These are phyloP conservation scores for Allodekkera sacchari DNA, from an alignment of 805 yeast species.

Conservation along the genomic window DNA sequence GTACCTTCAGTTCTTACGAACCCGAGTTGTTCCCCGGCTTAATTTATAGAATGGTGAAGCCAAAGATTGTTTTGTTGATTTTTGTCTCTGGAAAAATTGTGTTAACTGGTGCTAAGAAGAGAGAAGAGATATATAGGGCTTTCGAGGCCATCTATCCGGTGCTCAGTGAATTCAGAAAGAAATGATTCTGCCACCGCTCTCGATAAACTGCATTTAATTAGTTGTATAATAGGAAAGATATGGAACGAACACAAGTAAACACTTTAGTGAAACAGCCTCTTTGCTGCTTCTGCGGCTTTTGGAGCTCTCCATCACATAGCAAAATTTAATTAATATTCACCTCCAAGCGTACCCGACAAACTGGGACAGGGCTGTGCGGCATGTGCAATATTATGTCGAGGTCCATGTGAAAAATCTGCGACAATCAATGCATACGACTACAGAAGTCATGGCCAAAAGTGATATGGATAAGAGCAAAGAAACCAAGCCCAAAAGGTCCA, in stretches of 20 bases:
- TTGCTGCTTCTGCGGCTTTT: no score
- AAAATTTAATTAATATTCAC: no score
- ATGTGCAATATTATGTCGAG: no score
- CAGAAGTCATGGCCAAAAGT: no score
- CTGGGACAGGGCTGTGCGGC: no score
- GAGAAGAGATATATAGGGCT: slow-evolving; percentile 97
- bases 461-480: no score
- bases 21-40: slow-evolving; percentile 98
- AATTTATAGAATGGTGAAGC: slow-evolving; percentile 98
- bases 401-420: no score
- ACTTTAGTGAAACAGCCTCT: neutral
- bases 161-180: slow-evolving; percentile 90
- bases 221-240: no score
- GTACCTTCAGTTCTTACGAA: slow-evolving; percentile 96
- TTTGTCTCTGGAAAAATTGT: slow-evolving; percentile 98
- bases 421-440: no score
- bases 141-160: slow-evolving; percentile 98
- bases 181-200: no score
- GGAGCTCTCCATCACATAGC: no score
- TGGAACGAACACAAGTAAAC: neutral
- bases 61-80: slow-evolving; percentile 90
- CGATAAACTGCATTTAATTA: slow-evolving; percentile 1
- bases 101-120: slow-evolving; percentile 96
- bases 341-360: no score
- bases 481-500: neutral